A percentile compares a stretch with the other conserved stretches of the same genome.
Conservation (phyloP, 2,329 filamentous ascomycete species). For the Colletotrichum agaves region DNA sequence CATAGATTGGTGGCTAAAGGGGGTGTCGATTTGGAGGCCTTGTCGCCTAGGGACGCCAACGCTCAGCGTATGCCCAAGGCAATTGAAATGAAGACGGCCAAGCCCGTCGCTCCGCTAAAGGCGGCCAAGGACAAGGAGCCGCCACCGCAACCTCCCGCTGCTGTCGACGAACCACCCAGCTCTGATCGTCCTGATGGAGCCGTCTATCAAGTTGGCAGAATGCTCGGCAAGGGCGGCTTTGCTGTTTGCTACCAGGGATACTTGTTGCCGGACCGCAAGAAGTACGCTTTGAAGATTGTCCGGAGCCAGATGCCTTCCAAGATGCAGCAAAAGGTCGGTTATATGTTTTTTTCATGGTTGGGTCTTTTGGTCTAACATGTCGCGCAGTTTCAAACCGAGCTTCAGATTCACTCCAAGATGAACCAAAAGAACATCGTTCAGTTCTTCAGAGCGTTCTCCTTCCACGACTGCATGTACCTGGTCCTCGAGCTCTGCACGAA, state of each 20-base stretch:
- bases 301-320: slow-evolving; percentile 84
- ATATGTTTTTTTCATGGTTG: too few species aligned
- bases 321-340: slow-evolving; percentile 81
- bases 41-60: slow-evolving; percentile 74
- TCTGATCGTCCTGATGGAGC: slow-evolving; percentile 76
- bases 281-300: slow-evolving; percentile 84
- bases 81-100: slow-evolving; percentile 58
- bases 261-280: slow-evolving; percentile 72
- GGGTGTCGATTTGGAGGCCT: slow-evolving; percentile 68
- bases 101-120: slow-evolving; percentile 61
- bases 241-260: slow-evolving; percentile 83
- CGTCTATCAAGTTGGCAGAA: slow-evolving; percentile 77
- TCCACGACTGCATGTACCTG: slow-evolving; percentile 89
- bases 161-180: slow-evolving; percentile 72
- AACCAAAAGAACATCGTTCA: slow-evolving; percentile 95
- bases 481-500: slow-evolving; percentile 95
- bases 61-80: slow-evolving; percentile 62
- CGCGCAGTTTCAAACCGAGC: slow-evolving; percentile 77
- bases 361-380: slow-evolving; percentile 11
- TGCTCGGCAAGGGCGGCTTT: slow-evolving; percentile 84
- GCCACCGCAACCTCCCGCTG: slow-evolving; percentile 70
- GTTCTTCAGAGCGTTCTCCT: slow-evolving; percentile 94
- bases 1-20: slow-evolving; percentile 62
- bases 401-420: slow-evolving; percentile 99
- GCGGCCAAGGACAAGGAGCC: slow-evolving; percentile 73